A percentile compares a stretch with the other conserved stretches of the same genome.
These are phyloP conservation scores for Beauveria pseudobassiana DNA, from an alignment of 2,329 filamentous ascomycete species.

Conservation along the genomic window DNA sequence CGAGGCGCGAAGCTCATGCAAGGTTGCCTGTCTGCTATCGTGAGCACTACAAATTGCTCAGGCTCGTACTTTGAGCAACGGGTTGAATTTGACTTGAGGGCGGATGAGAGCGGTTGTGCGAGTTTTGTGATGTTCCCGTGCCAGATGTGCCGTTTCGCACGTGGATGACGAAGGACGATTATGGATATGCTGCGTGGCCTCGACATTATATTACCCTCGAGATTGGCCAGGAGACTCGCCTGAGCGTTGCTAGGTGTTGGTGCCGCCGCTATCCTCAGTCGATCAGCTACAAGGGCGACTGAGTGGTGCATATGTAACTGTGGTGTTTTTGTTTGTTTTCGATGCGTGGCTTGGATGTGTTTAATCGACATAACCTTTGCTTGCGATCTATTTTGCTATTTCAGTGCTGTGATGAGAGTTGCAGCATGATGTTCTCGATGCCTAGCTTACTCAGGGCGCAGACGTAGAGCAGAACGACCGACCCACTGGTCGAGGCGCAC, in stretches of 20 bases:
- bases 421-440: no score
- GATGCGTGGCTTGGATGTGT: no score
- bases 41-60: constrained; percentile 22
- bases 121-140: constrained; percentile 25
- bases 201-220: background rate
- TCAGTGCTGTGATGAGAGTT: no score
- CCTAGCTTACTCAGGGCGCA: background rate
- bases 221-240: background rate
- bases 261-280: background rate
- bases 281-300: background rate
- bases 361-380: background rate
- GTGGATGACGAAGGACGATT: constrained; percentile 6
- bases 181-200: background rate
- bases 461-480: background rate
- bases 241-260: background rate
- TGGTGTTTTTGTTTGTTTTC: no score
- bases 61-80: constrained; percentile 21
- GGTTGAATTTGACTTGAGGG: constrained; percentile 26
- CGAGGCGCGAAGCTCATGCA: background rate
- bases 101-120: constrained; percentile 29
- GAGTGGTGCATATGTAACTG: no score
- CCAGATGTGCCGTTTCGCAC: constrained; percentile 18
- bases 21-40: background rate
- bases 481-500: background rate
- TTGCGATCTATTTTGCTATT: background rate